Base-by-base conservation (phyloP, 2,329 filamentous ascomycete genomes). In the Trichoderma asperellum region DNA sequence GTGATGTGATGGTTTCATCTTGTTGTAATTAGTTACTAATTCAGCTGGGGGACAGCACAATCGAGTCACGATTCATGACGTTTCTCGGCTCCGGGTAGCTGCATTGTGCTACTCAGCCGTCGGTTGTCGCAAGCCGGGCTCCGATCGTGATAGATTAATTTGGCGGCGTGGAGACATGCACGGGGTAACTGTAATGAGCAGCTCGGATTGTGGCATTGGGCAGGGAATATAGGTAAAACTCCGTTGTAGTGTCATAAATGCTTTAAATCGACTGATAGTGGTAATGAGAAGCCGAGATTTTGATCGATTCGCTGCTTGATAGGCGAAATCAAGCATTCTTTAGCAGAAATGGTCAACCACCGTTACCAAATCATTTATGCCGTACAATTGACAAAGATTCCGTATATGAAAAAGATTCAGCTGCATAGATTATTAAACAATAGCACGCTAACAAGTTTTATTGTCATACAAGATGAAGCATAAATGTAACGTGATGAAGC, bases 121-220 rank as follows among this genome's bases (percentile, higher is more conserved):
- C 21, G 35, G 52, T n/a, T 43, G 35, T 34, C 4, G 11, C 18
- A 21, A 24, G 35, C 62, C 52, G 62, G 47, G 52, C n/a, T 57
- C 62, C 62, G 62, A 65, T 56, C 52, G 62, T 47, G 35, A 65
- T 11, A 3, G 16, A 18, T 43, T 14, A 24, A 43, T 27, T 43
- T 55, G 32, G 47, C 7, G 16, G 18, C 4, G 32, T 10, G 16
- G 40, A 10, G 40, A 43, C 7, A 8, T 43, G 40, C 40, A 43
- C 40, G 4, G 8, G 40, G 40, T 43, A n/a, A 10, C 40, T 43
- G 40, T 43, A 43, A 43, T 16, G 7, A 43, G 40, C 6, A 43
- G 40, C 40, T 43, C 6, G n/a, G 18, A 43, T 43, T n/a, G 40
- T 43, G 18, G 40, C 18, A 18, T n/a, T n/a, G 40, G 4, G 16